Evolutionary conservation across 78 protist genomes (phyloP), one percentile per base, ranked within the genome.

Genomic region (Diacronema lutheri): DNA sequence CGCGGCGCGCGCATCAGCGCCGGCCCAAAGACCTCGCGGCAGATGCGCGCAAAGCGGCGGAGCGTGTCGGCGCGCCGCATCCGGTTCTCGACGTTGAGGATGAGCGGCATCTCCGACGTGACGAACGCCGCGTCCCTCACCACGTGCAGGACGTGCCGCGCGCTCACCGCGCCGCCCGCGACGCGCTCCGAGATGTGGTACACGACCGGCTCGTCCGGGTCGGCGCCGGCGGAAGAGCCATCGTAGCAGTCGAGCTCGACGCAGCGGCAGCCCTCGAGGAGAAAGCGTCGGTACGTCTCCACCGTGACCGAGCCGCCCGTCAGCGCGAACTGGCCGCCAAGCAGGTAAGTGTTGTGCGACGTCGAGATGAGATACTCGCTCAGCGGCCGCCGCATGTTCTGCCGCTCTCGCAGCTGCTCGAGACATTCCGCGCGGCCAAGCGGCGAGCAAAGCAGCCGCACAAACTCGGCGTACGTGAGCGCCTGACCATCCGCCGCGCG

Each of bases 171-270:
- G 37, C 16, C n/a, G 38, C 6, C 4, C 25, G 69, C 2, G 69
- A 9, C 1, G 31, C 10, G 25, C 38, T 31, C 37, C 31, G 2
- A 1, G 69, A 31, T 37, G 37, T 62, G 69, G 13, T 31, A 29
- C 25, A 62, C 12, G 69, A 62, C n/a, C 40, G 69, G 69, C 38
- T 62, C 69, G 4, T 25, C 16, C 38, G 38, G 6, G 37, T 12
- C 35, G 26, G 38, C 13, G n/a, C 10, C 11, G 1, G 37, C 69
- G n/a, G n/a, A n/a, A n/a, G n/a, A n/a, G 31, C 69, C 69, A 37
- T 62, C 69, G 37, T 37, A 62, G 69, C 69, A 62, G 69, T 62
- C 69, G 69, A 62, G 31, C 37, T 62, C 69, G 38, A 62, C 38
- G 69, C 69, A 62, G 69, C 69, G 69, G 37, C 69, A 62, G 40